Percentiles rank a stretch among this genome's conserved stretches.
Evolutionary conservation across 1,284 basidiomycete species (phyloP).

Genomic region (Schizophyllum amplum): DNA sequence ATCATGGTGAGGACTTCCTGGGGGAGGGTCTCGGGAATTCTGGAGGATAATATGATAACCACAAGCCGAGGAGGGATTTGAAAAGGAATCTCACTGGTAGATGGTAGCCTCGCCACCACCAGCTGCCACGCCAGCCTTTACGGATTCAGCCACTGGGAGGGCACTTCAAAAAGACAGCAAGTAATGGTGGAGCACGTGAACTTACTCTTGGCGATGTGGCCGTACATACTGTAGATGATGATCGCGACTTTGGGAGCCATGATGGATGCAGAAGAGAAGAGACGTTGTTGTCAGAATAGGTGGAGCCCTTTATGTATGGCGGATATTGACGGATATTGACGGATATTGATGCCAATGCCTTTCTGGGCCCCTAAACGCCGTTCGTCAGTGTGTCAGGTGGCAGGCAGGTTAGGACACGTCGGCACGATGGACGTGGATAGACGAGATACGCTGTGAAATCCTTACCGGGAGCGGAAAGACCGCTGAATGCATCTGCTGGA

Average conservation of each 20-base stretch:
- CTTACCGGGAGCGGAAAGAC: not conserved
- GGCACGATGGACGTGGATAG: not conserved
- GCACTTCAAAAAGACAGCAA: not conserved
- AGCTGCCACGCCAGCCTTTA: constrained; percentile 61
- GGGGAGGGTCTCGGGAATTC: constrained; percentile 78
- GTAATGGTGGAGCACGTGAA: too few species aligned
- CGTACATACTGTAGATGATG: constrained; percentile 78
- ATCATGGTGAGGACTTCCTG: constrained; percentile 68
- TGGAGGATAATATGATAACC: constrained; percentile 15
- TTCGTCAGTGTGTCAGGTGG: not conserved
- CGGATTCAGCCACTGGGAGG: constrained; percentile 62
- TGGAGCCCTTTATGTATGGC: not conserved
- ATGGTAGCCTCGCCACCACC: constrained; percentile 69
- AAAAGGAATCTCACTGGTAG: constrained; percentile 52
- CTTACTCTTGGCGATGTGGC: constrained; percentile 68
- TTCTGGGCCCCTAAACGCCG: not conserved
- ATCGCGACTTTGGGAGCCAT: constrained; percentile 61
- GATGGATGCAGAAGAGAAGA: not conserved
- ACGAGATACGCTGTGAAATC: not conserved
- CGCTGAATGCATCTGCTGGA: too few species aligned
- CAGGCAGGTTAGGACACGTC: not conserved
- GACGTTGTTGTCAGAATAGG: not conserved
- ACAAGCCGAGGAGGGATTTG: constrained; percentile 2
- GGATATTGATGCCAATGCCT: not conserved
- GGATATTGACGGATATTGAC: not conserved